A percentile compares a stretch with the other conserved stretches of the same genome.
Evolutionary conservation across 768 basidiomycete species (phyloP).

Genomic region (Pisolithus microcarpus): DNA sequence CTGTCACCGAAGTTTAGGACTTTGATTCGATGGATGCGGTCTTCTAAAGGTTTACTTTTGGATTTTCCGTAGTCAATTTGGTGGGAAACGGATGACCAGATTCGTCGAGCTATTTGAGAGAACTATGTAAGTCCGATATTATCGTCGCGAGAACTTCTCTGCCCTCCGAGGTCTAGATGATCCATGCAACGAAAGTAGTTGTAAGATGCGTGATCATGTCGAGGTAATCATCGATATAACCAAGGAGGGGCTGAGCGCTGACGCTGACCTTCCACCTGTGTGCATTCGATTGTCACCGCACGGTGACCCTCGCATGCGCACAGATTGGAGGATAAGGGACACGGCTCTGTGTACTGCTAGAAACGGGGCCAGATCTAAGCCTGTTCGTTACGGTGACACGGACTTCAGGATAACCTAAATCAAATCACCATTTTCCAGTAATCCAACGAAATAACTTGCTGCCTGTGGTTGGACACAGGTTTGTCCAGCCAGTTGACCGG

Average conservation of each 20-base stretch:
- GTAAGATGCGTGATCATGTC: slow-evolving; percentile 3
- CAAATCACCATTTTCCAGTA: slow-evolving; percentile 12
- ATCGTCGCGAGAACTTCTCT: slow-evolving; percentile 19
- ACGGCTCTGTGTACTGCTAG: slow-evolving; percentile 20
- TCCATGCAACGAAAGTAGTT: slow-evolving; percentile 4
- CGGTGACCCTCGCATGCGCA: slow-evolving; percentile 23
- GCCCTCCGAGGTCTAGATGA: slow-evolving; percentile 7
- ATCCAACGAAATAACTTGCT: slow-evolving; percentile 28
- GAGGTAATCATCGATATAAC: slow-evolving; percentile 18
- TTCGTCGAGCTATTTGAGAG: too few relatives aligned
- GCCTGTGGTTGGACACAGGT: slow-evolving; percentile 17
- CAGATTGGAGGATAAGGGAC: slow-evolving; percentile 16
- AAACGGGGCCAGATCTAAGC: slow-evolving; percentile 10
- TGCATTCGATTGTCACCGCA: slow-evolving; percentile 22
- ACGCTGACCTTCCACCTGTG: slow-evolving; percentile 22
- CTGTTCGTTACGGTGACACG: not conserved
- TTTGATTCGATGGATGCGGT: too few relatives aligned
- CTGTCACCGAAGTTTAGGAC: too few relatives aligned
- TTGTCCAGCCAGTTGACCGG: slow-evolving; percentile 18
- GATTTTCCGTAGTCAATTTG: too few relatives aligned
- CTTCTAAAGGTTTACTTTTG: too few relatives aligned
- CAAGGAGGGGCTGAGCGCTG: slow-evolving; percentile 8
- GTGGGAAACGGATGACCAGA: too few relatives aligned
- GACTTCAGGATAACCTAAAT: not conserved
- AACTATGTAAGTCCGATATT: not conserved